These are phyloP conservation scores for Diaporthe nobilis DNA, from an alignment of 2,329 filamentous ascomycete genomes.

Conservation along the genomic window DNA sequence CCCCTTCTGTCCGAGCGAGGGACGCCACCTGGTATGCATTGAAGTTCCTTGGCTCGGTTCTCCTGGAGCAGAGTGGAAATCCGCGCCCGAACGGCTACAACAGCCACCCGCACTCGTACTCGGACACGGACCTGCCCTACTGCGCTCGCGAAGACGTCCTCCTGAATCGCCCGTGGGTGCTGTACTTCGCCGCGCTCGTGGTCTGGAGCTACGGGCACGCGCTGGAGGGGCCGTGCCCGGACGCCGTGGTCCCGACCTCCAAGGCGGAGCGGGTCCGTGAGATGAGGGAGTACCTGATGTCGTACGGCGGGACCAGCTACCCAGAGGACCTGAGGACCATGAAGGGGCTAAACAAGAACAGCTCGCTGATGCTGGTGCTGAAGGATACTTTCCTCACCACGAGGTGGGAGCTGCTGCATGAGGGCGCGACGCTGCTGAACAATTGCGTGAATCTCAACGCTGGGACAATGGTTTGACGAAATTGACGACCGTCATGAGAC, in stretches of 20 bases:
- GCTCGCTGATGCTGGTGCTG: slow-evolving; percentile 85
- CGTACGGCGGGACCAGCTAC: slow-evolving; percentile 78
- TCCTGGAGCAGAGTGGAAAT: slow-evolving; percentile 68
- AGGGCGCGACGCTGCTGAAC: slow-evolving; percentile 83
- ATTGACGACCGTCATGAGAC: background rate
- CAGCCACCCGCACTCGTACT: slow-evolving; percentile 39
- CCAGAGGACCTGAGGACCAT: slow-evolving; percentile 84
- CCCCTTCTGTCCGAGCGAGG: slow-evolving; percentile 86
- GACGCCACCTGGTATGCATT: slow-evolving; percentile 95
- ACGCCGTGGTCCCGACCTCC: slow-evolving; percentile 65
- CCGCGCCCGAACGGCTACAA: slow-evolving; percentile 55
- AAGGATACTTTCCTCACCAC: slow-evolving; percentile 85
- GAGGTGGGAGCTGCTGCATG: slow-evolving; percentile 91
- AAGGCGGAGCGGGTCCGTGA: slow-evolving; percentile 78
- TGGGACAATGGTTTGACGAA: slow-evolving; percentile 51
- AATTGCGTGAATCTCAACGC: slow-evolving; percentile 80
- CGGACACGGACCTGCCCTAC: slow-evolving; percentile 67
- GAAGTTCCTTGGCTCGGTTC: slow-evolving; percentile 87
- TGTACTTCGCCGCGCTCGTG: slow-evolving; percentile 92
- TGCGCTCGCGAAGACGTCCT: slow-evolving; percentile 89
- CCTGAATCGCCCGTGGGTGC: slow-evolving; percentile 92
- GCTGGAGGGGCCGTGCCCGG: slow-evolving; percentile 81
- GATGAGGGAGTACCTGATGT: slow-evolving; percentile 84
- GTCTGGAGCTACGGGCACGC: slow-evolving; percentile 97
- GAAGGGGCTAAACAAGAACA: slow-evolving; percentile 84